Evolutionary conservation across 1,284 basidiomycete genomes (phyloP).

Genomic region (Ustilago loliicola): DNA sequence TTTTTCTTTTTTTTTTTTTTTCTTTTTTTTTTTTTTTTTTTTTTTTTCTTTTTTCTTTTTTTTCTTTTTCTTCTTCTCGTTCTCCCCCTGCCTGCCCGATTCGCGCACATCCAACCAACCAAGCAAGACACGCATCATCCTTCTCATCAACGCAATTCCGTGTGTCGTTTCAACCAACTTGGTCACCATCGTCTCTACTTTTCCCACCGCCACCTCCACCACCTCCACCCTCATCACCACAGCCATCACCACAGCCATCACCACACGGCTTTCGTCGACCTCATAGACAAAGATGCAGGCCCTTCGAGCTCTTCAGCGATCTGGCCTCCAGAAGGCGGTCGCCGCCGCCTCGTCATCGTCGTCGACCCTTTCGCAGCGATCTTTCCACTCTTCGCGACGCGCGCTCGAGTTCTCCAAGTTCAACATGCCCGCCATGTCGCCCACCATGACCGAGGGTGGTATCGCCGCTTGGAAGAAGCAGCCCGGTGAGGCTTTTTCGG

Average conservation of each 20-base stretch:
- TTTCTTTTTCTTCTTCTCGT: not conserved
- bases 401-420: conserved; percentile 76
- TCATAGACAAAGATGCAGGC: conserved; percentile 41
- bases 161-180: not conserved
- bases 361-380: conserved; percentile 47
- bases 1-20: not conserved
- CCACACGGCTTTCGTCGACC: conserved; percentile 10
- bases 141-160: conserved; percentile 1
- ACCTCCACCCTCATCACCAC: conserved; percentile 18
- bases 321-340: conserved; percentile 53
- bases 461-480: conserved; percentile 97
- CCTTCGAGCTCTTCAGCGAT: conserved; percentile 54
- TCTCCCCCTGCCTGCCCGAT: not conserved
- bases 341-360: conserved; percentile 41
- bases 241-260: no score
- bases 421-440: conserved; percentile 97
- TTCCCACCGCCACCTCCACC: conserved; percentile 7
- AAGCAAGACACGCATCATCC: not conserved
- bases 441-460: conserved; percentile 99
- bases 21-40: not conserved
- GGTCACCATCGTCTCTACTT: not conserved
- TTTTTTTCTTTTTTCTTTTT: not conserved
- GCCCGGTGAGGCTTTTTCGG: conserved; percentile 89
- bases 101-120: conserved; percentile 1
- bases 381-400: conserved; percentile 55